A percentile compares a stretch with the other conserved stretches of the same genome.
Evolutionary conservation across 371 early-diverging fungal species (phyloP).

Genomic region (Vittaforma corneae): DNA sequence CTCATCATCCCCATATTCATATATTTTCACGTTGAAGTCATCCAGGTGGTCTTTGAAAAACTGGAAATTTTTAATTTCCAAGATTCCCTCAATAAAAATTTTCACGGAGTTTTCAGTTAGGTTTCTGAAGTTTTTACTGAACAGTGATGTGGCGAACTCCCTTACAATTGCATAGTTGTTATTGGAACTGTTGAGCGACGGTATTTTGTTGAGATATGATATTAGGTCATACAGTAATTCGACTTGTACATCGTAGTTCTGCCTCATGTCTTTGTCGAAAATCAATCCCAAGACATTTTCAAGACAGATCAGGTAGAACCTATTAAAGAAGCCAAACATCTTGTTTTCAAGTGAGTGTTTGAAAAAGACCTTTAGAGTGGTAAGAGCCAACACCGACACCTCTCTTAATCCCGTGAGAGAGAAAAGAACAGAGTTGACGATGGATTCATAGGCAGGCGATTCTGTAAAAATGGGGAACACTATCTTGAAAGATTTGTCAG

Average conservation of each 20-base stretch:
- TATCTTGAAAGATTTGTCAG: conserved; percentile 10
- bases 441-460: conserved; percentile 5
- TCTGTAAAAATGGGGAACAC: conserved; percentile 33
- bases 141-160: conserved; percentile 21
- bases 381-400: conserved; percentile 25
- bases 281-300: conserved; percentile 53
- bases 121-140: conserved; percentile 41
- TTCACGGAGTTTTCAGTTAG: conserved; percentile 33
- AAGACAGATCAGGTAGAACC: conserved; percentile 32
- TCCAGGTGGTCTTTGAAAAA: conserved; percentile 43
- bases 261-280: conserved; percentile 48
- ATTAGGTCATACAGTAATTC: conserved; percentile 32
- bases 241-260: conserved; percentile 31
- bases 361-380: conserved; percentile 23
- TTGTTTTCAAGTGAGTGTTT: conserved; percentile 28
- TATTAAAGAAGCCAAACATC: conserved; percentile 31
- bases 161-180: conserved; percentile 20
- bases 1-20: conserved; percentile 50
- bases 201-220: conserved; percentile 21
- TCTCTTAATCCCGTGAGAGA: conserved; percentile 35
- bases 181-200: conserved; percentile 12
- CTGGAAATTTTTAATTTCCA: conserved; percentile 39
- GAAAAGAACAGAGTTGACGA: conserved; percentile 33
- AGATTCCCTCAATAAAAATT: conserved; percentile 42
- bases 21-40: conserved; percentile 49